These are phyloP conservation scores for Nepenthes alata DNA, from an alignment of 179 eudicot genomes.

Conservation along the genomic window DNA sequence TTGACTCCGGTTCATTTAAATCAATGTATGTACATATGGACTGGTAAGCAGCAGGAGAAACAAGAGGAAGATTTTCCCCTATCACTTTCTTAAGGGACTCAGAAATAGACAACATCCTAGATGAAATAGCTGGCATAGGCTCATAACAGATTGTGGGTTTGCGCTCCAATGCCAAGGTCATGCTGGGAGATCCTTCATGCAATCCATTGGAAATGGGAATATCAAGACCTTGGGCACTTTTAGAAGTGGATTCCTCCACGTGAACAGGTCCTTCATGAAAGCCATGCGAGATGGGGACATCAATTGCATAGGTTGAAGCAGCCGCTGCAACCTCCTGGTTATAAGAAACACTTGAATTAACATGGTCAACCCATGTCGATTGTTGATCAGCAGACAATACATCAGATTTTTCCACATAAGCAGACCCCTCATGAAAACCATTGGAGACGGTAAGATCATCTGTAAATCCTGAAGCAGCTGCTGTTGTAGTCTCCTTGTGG, in stretches of 20 bases:
- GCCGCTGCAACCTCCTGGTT: neutral
- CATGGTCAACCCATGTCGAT: neutral
- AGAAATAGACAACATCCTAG: constrained; percentile 40
- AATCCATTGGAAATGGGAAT: constrained; percentile 23
- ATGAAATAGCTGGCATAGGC: constrained; percentile 28
- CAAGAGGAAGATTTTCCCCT: constrained; percentile 24
- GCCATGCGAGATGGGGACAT: constrained; percentile 4
- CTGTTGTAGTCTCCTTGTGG: constrained; percentile 15
- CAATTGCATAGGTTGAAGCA: constrained; percentile 1
- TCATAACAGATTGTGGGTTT: constrained; percentile 26
- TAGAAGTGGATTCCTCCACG: neutral
- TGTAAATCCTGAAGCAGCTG: constrained; percentile 10
- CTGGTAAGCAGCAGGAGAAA: constrained; percentile 30
- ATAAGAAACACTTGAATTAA: neutral
- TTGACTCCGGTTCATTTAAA: constrained; percentile 18
- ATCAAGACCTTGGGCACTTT: constrained; percentile 3
- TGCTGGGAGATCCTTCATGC: constrained; percentile 25
- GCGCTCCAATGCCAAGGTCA: constrained; percentile 14
- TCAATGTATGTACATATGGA: constrained; percentile 27
- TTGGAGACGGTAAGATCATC: too few species aligned
- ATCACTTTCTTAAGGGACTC: constrained; percentile 41
- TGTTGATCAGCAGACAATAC: neutral
- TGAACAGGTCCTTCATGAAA: neutral
- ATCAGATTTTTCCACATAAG: constrained; percentile 5
- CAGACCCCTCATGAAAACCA: constrained; percentile 24